These are phyloP conservation scores for Cucurbita argyrosperma DNA, from an alignment of 306 rosid genomes.

Conservation along the genomic window DNA sequence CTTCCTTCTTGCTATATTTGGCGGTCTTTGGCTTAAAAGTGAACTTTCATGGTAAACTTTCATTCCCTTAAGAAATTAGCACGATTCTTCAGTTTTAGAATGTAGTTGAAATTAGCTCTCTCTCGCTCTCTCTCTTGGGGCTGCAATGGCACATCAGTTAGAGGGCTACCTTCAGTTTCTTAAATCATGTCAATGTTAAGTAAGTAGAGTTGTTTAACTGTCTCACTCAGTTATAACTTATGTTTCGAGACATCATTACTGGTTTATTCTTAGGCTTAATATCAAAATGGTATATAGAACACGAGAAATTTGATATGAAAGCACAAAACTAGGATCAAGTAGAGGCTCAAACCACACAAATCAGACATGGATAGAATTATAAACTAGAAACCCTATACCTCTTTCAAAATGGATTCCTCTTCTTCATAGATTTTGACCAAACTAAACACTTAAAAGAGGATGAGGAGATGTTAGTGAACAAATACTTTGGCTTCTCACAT, in stretches of 20 bases:
- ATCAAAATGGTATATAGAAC: neutral
- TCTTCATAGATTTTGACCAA: neutral
- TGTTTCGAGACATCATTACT: neutral
- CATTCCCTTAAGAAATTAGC: neutral
- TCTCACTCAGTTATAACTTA: neutral
- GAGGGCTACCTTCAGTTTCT: neutral
- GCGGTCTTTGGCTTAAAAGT: conserved; percentile 41
- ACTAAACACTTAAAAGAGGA: neutral
- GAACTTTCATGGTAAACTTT: conserved; percentile 42
- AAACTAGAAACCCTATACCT: neutral
- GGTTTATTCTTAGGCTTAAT: neutral
- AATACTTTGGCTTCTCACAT: neutral
- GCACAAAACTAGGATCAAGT: neutral
- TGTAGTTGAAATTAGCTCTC: neutral
- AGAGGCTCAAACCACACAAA: neutral
- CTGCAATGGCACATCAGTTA: neutral
- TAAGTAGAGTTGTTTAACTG: neutral
- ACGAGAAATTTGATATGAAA: neutral
- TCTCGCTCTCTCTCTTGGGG: neutral
- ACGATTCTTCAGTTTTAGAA: neutral
- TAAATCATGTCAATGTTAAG: neutral
- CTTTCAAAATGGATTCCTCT: neutral
- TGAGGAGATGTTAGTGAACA: neutral
- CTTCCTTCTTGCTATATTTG: conserved; percentile 32
- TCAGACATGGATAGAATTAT: neutral